phyloP scores from a whole-genome alignment of 139 green algal species.

The Edaphochlamys debaryana region DNA sequence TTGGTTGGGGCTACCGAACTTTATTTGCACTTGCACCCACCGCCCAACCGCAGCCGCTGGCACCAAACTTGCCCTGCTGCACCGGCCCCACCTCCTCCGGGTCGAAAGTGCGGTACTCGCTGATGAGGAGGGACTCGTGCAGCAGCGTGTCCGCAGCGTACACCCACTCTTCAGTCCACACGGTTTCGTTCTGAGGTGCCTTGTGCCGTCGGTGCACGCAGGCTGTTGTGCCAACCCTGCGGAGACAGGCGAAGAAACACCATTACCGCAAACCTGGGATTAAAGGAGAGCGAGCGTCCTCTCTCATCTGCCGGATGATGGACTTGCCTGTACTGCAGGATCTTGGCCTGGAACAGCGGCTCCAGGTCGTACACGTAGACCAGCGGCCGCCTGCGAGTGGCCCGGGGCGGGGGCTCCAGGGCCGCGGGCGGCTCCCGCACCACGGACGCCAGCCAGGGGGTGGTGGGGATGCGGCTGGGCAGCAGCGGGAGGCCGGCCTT shows the following conservation, averaged over 20 bases:
- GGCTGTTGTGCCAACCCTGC: constrained; percentile 31
- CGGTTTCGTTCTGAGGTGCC: neutral
- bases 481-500: constrained; percentile 24
- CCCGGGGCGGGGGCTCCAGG: neutral
- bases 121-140: constrained; percentile 64
- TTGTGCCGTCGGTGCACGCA: constrained; percentile 48
- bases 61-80: no score
- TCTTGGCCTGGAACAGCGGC: constrained; percentile 45
- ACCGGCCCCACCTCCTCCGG: constrained; percentile 51
- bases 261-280: no score
- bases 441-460: constrained; percentile 1
- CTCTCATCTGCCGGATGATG: no score
- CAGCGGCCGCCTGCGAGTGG: constrained; percentile 22
- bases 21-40: no score
- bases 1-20: no score
- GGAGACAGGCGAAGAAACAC: no score
- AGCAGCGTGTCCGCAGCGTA: constrained; percentile 58
- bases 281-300: no score
- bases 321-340: constrained; percentile 61
- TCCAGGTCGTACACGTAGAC: constrained; percentile 70
- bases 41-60: no score
- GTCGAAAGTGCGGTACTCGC: constrained; percentile 62
- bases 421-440: constrained; percentile 25
- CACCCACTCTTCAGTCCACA: constrained; percentile 38
- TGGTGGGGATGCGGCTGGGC: constrained; percentile 27